These are phyloP conservation scores for Canavalia gladiata DNA, from an alignment of 306 rosid species.

Conservation along the genomic window DNA sequence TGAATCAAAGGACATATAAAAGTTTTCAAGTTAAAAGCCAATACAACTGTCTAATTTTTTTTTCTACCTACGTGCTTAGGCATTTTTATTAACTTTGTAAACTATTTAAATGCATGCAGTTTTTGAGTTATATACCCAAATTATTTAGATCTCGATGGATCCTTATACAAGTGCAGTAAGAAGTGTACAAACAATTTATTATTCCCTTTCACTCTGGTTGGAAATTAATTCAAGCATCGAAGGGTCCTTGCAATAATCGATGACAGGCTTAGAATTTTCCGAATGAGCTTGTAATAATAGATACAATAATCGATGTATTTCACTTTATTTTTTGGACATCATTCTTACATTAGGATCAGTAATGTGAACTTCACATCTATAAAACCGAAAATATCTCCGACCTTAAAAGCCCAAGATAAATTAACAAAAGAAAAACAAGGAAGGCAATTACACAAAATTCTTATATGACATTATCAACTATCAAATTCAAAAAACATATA, in stretches of 20 bases:
- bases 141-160: too few relatives aligned
- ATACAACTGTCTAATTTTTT: too few relatives aligned
- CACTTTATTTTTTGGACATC: neutral
- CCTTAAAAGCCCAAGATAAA: neutral
- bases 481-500: constrained; percentile 25
- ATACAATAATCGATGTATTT: neutral
- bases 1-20: too few relatives aligned
- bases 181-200: too few relatives aligned
- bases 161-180: too few relatives aligned
- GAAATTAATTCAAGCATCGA: too few relatives aligned
- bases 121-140: too few relatives aligned
- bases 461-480: constrained; percentile 19
- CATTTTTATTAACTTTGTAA: too few relatives aligned
- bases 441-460: constrained; percentile 13
- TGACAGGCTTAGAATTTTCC: neutral
- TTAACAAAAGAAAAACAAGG: neutral
- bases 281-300: neutral
- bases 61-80: too few relatives aligned
- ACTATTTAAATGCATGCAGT: too few relatives aligned
- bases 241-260: neutral
- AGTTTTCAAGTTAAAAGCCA: too few relatives aligned
- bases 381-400: neutral
- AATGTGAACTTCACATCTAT: constrained; percentile 13
- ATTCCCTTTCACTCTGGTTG: too few relatives aligned
- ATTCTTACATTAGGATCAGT: neutral